Base-by-base conservation (phyloP, 176 grass and related monocot species). In the Oryza punctata region DNA sequence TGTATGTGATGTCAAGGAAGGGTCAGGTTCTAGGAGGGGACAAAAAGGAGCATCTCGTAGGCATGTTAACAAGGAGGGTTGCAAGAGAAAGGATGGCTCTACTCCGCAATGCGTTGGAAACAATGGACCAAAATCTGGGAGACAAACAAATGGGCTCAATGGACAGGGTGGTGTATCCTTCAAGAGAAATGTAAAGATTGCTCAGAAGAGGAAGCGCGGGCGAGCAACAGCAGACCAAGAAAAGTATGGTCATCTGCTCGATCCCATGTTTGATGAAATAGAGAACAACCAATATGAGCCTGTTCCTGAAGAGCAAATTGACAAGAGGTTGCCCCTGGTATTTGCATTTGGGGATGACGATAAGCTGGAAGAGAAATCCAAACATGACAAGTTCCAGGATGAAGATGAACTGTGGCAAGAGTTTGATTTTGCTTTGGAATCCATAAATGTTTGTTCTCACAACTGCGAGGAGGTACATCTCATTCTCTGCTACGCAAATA, bases 331-430 rank as follows among this genome's bases (percentile, higher is more conserved):
- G 27, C 74, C 84, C 15, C 12, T 86, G 37, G 2, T 78, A 3
- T 90, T 90, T 68, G 73, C 74, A 15, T 90, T 86, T 10, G 79
- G 61, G 26, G 88, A 75, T 25, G 84, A 90, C 3, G 79, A 29
- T 13, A 35, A 45, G 19, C 4, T 21, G 26, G 23, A 25, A 23
- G 44, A 77, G 12, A 86, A 73, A 29, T n/a, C 74, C 23, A 73
- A 73, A 38, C 25, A 38, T 49, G 45, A 27, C 10, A 14, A 65
- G 52, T 57, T 12, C 4, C 18, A 37, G 59, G 73, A 90, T 12
- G 79, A 86, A 37, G 73, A 90, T 18, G 79, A 86, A 37, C 28
- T 83, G 67, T 90, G 84, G 88, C 60, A 0, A 38, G 79, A 90
- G 15, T 68, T 6, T 0, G 79, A 74, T 57, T 33, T 47, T 68